These are phyloP conservation scores for Henningerozyma blattae DNA, from an alignment of 805 yeast genomes.

Conservation along the genomic window DNA sequence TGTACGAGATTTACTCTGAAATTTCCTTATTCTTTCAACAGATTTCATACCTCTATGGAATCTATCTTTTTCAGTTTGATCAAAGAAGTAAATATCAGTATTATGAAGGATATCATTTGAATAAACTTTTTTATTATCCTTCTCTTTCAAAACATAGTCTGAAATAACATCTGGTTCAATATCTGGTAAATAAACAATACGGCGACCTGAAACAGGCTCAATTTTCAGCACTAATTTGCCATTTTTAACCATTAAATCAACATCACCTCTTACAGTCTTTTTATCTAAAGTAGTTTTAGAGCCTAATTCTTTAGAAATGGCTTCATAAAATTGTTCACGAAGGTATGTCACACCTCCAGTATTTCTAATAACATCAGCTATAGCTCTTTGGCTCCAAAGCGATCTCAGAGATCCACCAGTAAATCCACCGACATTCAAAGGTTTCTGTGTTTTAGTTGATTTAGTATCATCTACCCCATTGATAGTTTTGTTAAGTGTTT, in stretches of 20 bases:
- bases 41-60: slow-evolving; percentile 21
- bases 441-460: background rate
- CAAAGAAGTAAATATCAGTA: slow-evolving; percentile 24
- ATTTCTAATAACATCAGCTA: slow-evolving; percentile 31
- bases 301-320: slow-evolving; percentile 30
- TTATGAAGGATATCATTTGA: slow-evolving; percentile 18
- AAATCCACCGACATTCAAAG: slow-evolving; percentile 22
- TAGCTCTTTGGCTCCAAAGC: slow-evolving; percentile 31
- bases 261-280: slow-evolving; percentile 39
- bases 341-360: slow-evolving; percentile 35
- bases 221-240: slow-evolving; percentile 10
- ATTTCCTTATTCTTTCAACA: slow-evolving; percentile 21
- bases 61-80: slow-evolving; percentile 18
- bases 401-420: slow-evolving; percentile 33
- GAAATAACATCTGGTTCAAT: slow-evolving; percentile 9
- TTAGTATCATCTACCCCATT: slow-evolving; percentile 1
- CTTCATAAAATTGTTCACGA: slow-evolving; percentile 29
- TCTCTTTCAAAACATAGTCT: slow-evolving; percentile 13
- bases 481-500: background rate
- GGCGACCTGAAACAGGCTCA: slow-evolving; percentile 12
- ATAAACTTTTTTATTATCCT: slow-evolving; percentile 16
- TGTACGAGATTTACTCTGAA: slow-evolving; percentile 9
- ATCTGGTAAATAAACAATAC: slow-evolving; percentile 16
- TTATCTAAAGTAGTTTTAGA: slow-evolving; percentile 36
- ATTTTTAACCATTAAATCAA: slow-evolving; percentile 17